Percentiles rank a stretch among this genome's conserved stretches.
These are phyloP conservation scores for Aspergillus bertholletiae DNA, from an alignment of 495 filamentous ascomycete genomes.

Conservation along the genomic window DNA sequence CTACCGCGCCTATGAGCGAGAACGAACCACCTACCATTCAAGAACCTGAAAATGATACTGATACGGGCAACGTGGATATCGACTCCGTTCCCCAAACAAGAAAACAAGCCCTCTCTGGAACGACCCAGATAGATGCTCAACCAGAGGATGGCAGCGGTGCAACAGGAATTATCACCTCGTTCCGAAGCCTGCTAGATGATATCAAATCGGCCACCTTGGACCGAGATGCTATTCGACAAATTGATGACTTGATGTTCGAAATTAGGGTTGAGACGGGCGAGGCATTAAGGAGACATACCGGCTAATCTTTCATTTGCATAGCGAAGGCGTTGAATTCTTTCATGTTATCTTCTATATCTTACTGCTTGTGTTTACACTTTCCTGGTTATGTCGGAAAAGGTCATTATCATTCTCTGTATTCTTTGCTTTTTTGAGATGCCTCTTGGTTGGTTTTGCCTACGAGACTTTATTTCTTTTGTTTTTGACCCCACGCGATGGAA, in stretches of 20 bases:
- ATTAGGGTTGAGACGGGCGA: slow-evolving; percentile 61
- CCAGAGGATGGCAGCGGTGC: neutral
- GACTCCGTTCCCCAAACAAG: neutral
- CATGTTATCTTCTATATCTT: slow-evolving; percentile 12
- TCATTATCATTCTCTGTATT: neutral
- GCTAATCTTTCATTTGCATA: slow-evolving; percentile 32
- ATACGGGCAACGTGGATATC: neutral
- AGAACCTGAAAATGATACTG: neutral
- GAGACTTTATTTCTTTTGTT: neutral
- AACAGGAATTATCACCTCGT: slow-evolving; percentile 40
- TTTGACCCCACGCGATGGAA: neutral
- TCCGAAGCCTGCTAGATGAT: slow-evolving; percentile 48
- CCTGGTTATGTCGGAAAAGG: neutral
- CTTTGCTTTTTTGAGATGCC: neutral
- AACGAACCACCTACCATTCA: neutral
- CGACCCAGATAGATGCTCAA: slow-evolving; percentile 14
- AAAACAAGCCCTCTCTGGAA: neutral
- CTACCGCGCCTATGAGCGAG: neutral
- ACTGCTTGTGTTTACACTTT: neutral
- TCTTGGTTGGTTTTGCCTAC: neutral
- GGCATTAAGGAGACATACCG: slow-evolving; percentile 47
- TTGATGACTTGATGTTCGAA: slow-evolving; percentile 67
- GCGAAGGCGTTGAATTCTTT: slow-evolving; percentile 36
- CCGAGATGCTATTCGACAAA: slow-evolving; percentile 48
- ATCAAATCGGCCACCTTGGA: slow-evolving; percentile 49